Percentiles rank a stretch among this genome's conserved stretches.
These are phyloP conservation scores for Candida golubevii DNA, from an alignment of 805 yeast species.

Conservation along the genomic window DNA sequence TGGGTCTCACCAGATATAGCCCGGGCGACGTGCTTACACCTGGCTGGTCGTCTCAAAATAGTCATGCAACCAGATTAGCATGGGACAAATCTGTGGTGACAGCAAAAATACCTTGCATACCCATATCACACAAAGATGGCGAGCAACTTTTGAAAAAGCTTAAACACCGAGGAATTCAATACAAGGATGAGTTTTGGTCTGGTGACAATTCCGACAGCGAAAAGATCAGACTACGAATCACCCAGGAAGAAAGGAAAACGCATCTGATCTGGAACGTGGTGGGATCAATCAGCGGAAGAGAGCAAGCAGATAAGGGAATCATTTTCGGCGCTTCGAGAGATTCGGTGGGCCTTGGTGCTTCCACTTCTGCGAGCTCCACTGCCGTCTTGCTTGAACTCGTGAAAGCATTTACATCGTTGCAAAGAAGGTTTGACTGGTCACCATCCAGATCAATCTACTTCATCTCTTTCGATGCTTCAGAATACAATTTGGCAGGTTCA, in stretches of 20 bases:
- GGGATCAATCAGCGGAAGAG: slow-evolving; percentile 75
- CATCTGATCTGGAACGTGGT: slow-evolving; percentile 77
- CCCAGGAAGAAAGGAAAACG: slow-evolving; percentile 42
- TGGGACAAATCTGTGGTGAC: slow-evolving; percentile 48
- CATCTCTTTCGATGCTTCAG: slow-evolving; percentile 77
- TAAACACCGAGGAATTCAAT: slow-evolving; percentile 22
- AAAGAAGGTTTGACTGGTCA: slow-evolving; percentile 65
- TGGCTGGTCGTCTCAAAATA: slow-evolving; percentile 56
- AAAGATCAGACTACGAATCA: slow-evolving; percentile 24
- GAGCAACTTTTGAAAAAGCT: slow-evolving; percentile 30
- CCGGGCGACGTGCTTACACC: slow-evolving; percentile 82
- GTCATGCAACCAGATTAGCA: slow-evolving; percentile 34
- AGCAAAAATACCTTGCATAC: slow-evolving; percentile 72
- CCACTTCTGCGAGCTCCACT: slow-evolving; percentile 70
- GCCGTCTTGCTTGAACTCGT: slow-evolving; percentile 67
- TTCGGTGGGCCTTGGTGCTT: slow-evolving; percentile 70
- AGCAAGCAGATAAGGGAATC: slow-evolving; percentile 68
- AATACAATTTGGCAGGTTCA: slow-evolving; percentile 81
- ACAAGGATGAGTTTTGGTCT: slow-evolving; percentile 25
- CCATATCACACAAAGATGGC: slow-evolving; percentile 74
- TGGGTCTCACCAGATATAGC: slow-evolving; percentile 52
- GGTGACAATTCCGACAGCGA: slow-evolving; percentile 20
- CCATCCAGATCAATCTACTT: slow-evolving; percentile 82
- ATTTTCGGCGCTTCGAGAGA: slow-evolving; percentile 84
- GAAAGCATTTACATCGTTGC: slow-evolving; percentile 60